Conservation (phyloP, 225 moss, liverwort and hornwort genomes). For the Straminergon stramineum region DNA sequence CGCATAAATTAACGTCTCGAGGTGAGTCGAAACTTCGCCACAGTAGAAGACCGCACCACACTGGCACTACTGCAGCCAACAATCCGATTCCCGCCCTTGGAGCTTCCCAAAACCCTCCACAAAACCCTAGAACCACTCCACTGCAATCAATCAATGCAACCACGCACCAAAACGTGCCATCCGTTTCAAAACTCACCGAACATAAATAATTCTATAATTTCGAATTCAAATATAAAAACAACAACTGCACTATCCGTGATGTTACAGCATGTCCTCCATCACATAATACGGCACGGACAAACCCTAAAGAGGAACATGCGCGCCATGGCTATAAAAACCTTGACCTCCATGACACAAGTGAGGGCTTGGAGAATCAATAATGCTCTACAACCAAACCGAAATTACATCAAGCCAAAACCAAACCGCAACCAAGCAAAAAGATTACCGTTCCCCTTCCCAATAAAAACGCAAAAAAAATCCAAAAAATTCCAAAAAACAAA, state of each 20-base stretch:
- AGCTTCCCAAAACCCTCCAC: slow-evolving; percentile 3
- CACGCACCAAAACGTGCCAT: background rate
- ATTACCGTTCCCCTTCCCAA: background rate
- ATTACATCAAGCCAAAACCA: background rate
- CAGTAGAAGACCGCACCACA: background rate
- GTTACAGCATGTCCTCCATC: background rate
- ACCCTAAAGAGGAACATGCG: background rate
- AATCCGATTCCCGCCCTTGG: background rate
- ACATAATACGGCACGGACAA: background rate
- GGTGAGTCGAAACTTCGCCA: background rate
- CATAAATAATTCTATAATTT: background rate
- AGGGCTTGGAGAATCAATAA: background rate
- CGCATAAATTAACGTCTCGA: background rate
- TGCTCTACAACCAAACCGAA: background rate
- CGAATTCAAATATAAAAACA: background rate
- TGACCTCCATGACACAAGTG: background rate
- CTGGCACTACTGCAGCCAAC: background rate
- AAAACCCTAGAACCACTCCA: slow-evolving; percentile 1
- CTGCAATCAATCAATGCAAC: background rate
- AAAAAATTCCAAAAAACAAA: background rate
- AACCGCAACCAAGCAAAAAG: background rate
- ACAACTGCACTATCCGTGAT: background rate
- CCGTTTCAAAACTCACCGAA: background rate
- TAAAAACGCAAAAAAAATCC: too few relatives aligned
- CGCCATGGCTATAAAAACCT: background rate